phyloP scores from a whole-genome alignment of 805 yeast genomes.

The Candida vaughaniae region DNA sequence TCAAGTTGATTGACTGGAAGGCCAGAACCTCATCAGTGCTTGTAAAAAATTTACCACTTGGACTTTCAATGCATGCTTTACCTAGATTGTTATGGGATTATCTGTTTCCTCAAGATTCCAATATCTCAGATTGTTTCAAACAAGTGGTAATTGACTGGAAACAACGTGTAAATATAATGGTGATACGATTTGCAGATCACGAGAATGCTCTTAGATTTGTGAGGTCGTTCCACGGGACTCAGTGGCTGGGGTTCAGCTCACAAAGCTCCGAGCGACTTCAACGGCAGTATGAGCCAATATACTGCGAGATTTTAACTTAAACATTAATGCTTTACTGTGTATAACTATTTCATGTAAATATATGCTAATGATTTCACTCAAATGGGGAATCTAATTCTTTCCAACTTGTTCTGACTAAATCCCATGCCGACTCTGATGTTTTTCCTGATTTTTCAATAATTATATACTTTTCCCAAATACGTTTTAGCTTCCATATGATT shows the following conservation, averaged over 20 bases:
- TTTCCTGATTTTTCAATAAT: constrained; percentile 50
- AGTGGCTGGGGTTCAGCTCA: constrained; percentile 29
- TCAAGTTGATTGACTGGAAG: constrained; percentile 17
- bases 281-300: constrained; percentile 32
- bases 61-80: constrained; percentile 36
- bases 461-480: constrained; percentile 84
- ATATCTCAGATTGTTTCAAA: constrained; percentile 15
- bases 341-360: constrained; percentile 1
- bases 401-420: constrained; percentile 25
- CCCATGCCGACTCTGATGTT: constrained; percentile 15
- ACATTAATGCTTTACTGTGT: neutral
- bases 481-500: constrained; percentile 69
- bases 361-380: constrained; percentile 2
- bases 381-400: constrained; percentile 20
- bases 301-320: constrained; percentile 30
- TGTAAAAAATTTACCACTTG: constrained; percentile 49
- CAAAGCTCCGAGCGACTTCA: constrained; percentile 18
- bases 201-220: constrained; percentile 52
- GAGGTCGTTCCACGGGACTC: constrained; percentile 51
- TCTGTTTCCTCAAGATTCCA: constrained; percentile 29
- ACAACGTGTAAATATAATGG: constrained; percentile 23
- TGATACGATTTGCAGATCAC: constrained; percentile 45
- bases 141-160: constrained; percentile 25
- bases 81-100: constrained; percentile 49
- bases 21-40: constrained; percentile 29